Evolutionary conservation across 2,329 filamentous ascomycete genomes (phyloP).

Genomic region (Alternaria infectoria): DNA sequence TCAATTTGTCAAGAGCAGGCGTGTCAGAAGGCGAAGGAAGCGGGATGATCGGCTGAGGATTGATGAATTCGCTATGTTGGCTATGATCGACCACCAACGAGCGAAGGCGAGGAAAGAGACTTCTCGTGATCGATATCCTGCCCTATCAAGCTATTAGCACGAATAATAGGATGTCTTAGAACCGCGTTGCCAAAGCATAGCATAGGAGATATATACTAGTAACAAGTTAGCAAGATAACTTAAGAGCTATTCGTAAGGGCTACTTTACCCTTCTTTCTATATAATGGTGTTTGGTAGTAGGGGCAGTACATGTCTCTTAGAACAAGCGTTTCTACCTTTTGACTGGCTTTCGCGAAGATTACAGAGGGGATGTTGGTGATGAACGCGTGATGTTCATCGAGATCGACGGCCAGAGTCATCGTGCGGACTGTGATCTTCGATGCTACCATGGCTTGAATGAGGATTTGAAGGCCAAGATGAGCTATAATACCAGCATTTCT

Average conservation of each 20-base stretch:
- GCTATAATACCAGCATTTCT: background rate
- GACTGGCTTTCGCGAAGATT: background rate
- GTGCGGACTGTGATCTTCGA: background rate
- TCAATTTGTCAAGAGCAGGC: background rate
- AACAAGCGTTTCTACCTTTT: background rate
- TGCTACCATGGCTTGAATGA: background rate
- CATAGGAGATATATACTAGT: background rate
- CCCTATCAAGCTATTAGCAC: background rate
- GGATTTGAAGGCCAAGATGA: background rate
- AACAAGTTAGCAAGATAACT: background rate
- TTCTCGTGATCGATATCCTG: background rate
- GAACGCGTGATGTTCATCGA: background rate
- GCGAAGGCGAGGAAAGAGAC: background rate
- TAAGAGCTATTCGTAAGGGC: background rate
- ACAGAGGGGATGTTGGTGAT: background rate
- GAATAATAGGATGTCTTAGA: background rate
- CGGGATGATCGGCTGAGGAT: background rate
- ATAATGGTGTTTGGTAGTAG: background rate
- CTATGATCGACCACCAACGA: background rate
- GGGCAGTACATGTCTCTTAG: background rate
- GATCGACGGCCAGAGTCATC: background rate
- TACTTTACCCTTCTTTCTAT: background rate
- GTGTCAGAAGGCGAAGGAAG: background rate
- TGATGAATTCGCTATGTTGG: background rate
- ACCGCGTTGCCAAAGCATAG: background rate